Conservation (phyloP, 2,329 filamentous ascomycete genomes). For the Calonectria naviculata region DNA sequence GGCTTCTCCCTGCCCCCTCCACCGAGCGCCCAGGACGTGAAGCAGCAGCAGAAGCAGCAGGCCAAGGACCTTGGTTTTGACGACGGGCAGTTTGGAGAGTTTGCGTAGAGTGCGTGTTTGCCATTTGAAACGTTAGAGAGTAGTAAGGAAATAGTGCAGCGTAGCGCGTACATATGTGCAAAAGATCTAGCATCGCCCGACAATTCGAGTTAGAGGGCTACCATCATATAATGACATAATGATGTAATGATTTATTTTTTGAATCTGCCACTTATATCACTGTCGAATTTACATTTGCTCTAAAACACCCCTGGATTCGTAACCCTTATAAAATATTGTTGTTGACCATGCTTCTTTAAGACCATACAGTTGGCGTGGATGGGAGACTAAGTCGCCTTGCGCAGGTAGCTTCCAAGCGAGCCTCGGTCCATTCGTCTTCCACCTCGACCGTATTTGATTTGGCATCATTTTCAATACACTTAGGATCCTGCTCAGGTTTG, state of each 20-base stretch:
- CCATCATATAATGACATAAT: constrained; percentile 20
- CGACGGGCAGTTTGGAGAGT: constrained; percentile 90
- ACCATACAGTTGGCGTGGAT: constrained; percentile 40
- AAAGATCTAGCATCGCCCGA: constrained; percentile 13
- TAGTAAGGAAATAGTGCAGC: constrained; percentile 15
- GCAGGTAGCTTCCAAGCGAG: constrained; percentile 4
- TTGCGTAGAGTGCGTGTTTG: constrained; percentile 60
- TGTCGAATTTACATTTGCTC: background rate
- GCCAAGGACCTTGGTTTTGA: constrained; percentile 81
- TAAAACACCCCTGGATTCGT: background rate
- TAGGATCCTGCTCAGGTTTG: constrained; percentile 5
- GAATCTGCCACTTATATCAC: background rate
- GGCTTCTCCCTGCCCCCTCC: constrained; percentile 73
- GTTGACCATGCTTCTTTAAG: constrained; percentile 16
- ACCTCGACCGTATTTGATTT: background rate
- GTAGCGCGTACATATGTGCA: constrained; percentile 16
- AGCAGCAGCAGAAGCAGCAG: constrained; percentile 65
- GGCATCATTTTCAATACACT: constrained; percentile 7
- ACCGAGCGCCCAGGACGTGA: constrained; percentile 70
- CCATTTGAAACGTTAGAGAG: background rate
- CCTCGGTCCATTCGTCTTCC: constrained; percentile 3
- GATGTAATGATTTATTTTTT: constrained; percentile 19
- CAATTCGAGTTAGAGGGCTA: background rate
- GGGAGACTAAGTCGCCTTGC: constrained; percentile 44
- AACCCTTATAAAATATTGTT: background rate